Percentiles rank a stretch among this genome's conserved stretches.
phyloP scores from a whole-genome alignment of 805 yeast genomes.

The Suhomyces canberraensis region DNA sequence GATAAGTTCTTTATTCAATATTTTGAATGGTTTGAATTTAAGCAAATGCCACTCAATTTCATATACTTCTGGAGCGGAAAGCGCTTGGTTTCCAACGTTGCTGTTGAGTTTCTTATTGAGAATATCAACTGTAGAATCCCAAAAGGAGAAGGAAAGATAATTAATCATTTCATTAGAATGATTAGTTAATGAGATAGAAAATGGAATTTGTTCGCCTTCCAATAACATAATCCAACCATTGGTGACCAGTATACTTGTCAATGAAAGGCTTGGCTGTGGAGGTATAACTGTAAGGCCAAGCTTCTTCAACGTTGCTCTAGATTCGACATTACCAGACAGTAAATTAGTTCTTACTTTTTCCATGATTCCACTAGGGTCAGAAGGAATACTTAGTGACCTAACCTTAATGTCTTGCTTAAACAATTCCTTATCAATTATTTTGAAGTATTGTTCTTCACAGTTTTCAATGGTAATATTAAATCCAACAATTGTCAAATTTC shows the following conservation, averaged over 20 bases:
- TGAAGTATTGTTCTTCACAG: conserved; percentile 47
- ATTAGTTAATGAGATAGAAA: conserved; percentile 55
- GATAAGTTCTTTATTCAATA: conserved; percentile 46
- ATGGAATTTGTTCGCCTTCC: conserved; percentile 66
- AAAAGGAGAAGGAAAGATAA: conserved; percentile 56
- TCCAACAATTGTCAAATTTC: conserved; percentile 49
- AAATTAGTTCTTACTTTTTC: conserved; percentile 24
- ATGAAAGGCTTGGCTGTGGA: conserved; percentile 59
- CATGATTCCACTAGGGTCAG: conserved; percentile 3
- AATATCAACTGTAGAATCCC: conserved; percentile 72
- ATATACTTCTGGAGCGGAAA: conserved; percentile 62
- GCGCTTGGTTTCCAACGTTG: conserved; percentile 21
- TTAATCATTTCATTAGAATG: conserved; percentile 55
- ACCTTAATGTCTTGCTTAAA: conserved; percentile 9
- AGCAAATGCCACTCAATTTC: conserved; percentile 71
- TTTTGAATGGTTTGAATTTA: conserved; percentile 53
- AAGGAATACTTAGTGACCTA: neutral
- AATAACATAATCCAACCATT: conserved; percentile 71
- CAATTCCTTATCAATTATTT: conserved; percentile 33
- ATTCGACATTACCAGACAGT: conserved; percentile 14
- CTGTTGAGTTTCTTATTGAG: conserved; percentile 50
- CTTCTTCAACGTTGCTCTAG: conserved; percentile 16
- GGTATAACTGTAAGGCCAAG: conserved; percentile 33
- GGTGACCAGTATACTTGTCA: conserved; percentile 50
- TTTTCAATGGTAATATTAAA: conserved; percentile 49